Percentiles rank a stretch among this genome's conserved stretches.
These are phyloP conservation scores for Lolium multiflorum DNA, from an alignment of 176 grass and related monocot species.

Conservation along the genomic window DNA sequence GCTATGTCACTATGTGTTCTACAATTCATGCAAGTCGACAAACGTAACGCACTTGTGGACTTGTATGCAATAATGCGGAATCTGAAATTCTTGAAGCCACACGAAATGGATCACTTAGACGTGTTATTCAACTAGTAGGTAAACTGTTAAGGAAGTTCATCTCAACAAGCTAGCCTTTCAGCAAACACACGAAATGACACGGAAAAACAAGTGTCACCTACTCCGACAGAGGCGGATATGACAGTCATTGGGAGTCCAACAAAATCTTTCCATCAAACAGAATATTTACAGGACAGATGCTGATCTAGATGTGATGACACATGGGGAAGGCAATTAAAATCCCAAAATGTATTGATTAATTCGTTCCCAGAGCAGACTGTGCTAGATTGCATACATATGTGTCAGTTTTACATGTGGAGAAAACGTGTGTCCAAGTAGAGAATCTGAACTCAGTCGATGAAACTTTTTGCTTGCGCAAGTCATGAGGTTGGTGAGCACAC, in stretches of 20 bases:
- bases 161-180: constrained; percentile 1
- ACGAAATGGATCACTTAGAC: neutral
- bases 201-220: constrained; percentile 36
- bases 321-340: constrained; percentile 31
- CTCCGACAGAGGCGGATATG: constrained; percentile 23
- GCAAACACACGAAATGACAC: constrained; percentile 15
- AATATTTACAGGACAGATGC: constrained; percentile 37
- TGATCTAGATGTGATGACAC: constrained; percentile 36
- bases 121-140: constrained; percentile 5
- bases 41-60: neutral
- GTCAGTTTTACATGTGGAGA: constrained; percentile 18
- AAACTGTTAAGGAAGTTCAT: neutral
- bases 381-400: neutral
- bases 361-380: neutral
- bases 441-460: neutral
- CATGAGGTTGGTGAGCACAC: constrained; percentile 35
- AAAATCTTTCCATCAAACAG: neutral
- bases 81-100: neutral
- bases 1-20: neutral
- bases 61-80: neutral
- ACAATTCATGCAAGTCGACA: neutral
- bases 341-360: constrained; percentile 12
- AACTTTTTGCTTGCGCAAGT: neutral
- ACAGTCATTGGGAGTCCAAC: constrained; percentile 15
- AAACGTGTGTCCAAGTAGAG: neutral